These are phyloP conservation scores for Cercospora sp. DNA, from an alignment of 2,329 filamentous ascomycete species.

Conservation along the genomic window DNA sequence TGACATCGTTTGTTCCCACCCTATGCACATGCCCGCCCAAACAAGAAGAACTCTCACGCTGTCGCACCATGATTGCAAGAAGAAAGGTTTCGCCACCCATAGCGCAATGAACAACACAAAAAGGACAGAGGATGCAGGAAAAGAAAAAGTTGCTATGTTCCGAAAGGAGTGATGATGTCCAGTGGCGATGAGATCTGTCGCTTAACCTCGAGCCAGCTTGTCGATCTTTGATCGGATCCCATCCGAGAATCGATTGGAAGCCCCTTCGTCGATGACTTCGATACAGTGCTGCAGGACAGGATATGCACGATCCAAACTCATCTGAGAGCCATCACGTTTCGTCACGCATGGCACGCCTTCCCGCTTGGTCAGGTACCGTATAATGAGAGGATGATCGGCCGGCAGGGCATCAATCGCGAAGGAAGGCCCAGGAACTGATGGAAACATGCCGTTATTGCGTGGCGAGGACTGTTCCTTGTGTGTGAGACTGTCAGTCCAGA, in stretches of 20 bases:
- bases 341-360: slow-evolving; percentile 56
- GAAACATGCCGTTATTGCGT: slow-evolving; percentile 40
- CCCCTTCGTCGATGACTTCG: slow-evolving; percentile 56
- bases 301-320: slow-evolving; percentile 51
- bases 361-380: slow-evolving; percentile 55
- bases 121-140: not conserved
- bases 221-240: slow-evolving; percentile 58
- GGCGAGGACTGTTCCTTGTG: slow-evolving; percentile 49
- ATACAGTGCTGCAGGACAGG: slow-evolving; percentile 55
- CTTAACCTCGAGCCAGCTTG: slow-evolving; percentile 42
- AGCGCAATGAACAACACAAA: not conserved
- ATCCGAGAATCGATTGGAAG: slow-evolving; percentile 55
- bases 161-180: not conserved
- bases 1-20: not conserved
- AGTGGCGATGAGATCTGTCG: not conserved
- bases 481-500: slow-evolving; percentile 63
- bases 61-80: not conserved
- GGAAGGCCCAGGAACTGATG: slow-evolving; percentile 40
- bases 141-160: not conserved
- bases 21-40: not conserved
- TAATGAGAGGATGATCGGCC: slow-evolving; percentile 54
- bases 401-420: slow-evolving; percentile 55
- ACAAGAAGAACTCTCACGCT: slow-evolving; percentile 7
- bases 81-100: not conserved
- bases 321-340: slow-evolving; percentile 51